phyloP scores from a whole-genome alignment of 2,329 filamentous ascomycete species.

The Onygenales sp. region DNA sequence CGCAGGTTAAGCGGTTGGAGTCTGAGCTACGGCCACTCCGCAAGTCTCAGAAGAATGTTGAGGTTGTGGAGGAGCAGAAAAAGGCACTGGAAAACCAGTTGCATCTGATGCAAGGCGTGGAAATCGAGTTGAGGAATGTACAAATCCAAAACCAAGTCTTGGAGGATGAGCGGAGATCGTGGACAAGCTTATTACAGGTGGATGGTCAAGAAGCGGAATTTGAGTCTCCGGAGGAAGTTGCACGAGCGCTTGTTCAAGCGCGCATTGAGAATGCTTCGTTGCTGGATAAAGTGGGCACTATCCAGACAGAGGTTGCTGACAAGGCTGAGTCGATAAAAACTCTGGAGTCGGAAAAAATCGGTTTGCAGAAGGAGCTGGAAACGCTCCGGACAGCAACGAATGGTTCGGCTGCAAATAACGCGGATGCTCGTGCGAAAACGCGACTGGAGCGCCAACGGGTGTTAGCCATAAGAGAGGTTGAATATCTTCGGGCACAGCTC shows the following conservation, averaged over 20 bases:
- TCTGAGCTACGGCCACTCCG: slow-evolving; percentile 74
- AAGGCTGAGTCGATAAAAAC: slow-evolving; percentile 65
- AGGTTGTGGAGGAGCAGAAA: slow-evolving; percentile 94
- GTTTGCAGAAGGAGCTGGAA: slow-evolving; percentile 60
- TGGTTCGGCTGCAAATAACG: slow-evolving; percentile 29
- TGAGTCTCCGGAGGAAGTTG: slow-evolving; percentile 78
- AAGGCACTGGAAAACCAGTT: slow-evolving; percentile 68
- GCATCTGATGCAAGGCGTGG: slow-evolving; percentile 61
- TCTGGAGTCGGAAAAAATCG: slow-evolving; percentile 60
- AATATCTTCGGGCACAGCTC: slow-evolving; percentile 85
- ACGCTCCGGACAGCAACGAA: slow-evolving; percentile 48
- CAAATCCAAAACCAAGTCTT: slow-evolving; percentile 75
- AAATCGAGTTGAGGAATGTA: slow-evolving; percentile 68
- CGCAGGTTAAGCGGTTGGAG: slow-evolving; percentile 81
- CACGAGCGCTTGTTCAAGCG: slow-evolving; percentile 73
- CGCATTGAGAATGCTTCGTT: slow-evolving; percentile 69
- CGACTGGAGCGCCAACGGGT: slow-evolving; percentile 77
- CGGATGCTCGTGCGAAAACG: slow-evolving; percentile 58
- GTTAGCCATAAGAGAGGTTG: slow-evolving; percentile 82
- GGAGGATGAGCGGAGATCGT: slow-evolving; percentile 78
- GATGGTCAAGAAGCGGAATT: slow-evolving; percentile 61
- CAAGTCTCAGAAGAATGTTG: slow-evolving; percentile 74
- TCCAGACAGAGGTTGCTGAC: slow-evolving; percentile 69
- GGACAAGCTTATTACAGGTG: slow-evolving; percentile 74
- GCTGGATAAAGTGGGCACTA: slow-evolving; percentile 67